Evolutionary conservation across 805 yeast genomes (phyloP), one percentile per base, ranked within the genome.

Genomic region (Saccharomyces kudriavzevii): DNA sequence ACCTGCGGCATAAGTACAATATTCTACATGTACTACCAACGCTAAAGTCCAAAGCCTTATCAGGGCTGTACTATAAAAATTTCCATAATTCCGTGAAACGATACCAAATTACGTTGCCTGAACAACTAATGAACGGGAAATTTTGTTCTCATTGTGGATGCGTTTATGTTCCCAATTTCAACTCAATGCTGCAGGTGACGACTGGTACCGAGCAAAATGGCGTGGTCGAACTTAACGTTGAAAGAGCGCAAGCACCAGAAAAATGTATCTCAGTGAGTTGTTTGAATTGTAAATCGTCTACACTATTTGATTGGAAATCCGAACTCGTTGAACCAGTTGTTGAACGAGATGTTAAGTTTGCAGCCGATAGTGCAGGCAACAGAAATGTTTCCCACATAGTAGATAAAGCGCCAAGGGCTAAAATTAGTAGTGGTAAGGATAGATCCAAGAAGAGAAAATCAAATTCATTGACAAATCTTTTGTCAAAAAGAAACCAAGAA

Each of bases 361-460:
- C 8, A 24, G 9, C 22, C 22, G 17, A 35, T 9, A 20, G 43
- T 17, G 17, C 22, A 17, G 17, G 11, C 11, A 9, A 5, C 11
- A 17, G 43, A 17, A n/a, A 35, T 8, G 24, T 6, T 35, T 8
- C 24, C 11, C 22, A 17, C 13, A 24, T 11, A 17, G 11, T 20
- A 20, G 20, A 35, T 11, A 52, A 56, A 28, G 14, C 40, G 25
- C 26, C 40, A n/a, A 43, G 47, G 31, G 50, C 52, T 43, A 49
- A 56, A 55, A 59, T 59, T 22, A 57, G 54, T 48, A 40, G 54
- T 22, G 70, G 74, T 0, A 75, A 72, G 57, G 72, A 71, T 24
- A 65, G 79, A 48, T 70, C 75, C 17, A 79, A 77, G 61, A 79
- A 77, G 65, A 68, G 80, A 48, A 79, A 77, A 62, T 70, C 70